Evolutionary conservation across 768 basidiomycete species (phyloP), one percentile per base, ranked within the genome.

Genomic region (Termitomyces sp.): DNA sequence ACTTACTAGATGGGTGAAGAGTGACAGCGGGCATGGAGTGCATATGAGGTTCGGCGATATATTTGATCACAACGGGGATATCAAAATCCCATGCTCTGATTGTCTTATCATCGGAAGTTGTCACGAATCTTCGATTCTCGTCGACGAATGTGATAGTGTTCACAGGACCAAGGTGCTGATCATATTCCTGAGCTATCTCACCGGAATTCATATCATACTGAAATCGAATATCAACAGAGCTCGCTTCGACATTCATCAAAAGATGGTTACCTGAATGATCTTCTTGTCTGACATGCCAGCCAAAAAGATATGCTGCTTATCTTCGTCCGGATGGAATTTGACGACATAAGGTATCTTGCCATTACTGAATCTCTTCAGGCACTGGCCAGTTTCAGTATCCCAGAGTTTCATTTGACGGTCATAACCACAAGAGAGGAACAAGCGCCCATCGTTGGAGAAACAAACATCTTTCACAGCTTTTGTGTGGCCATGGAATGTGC

Each of bases 271-370:
- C 82, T 98, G 96, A 41, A 98, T 92, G 64, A 99, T 97, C 75
- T 98, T 98, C 78, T 98, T 98, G 76, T 98, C 95, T 43, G 89
- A 91, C 97, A 98, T 99, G 61, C 97, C 97, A 51, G 96, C 96
- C 49, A 98, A 78, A 79, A 98, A 98, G 54, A 95, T 88, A 69
- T 97, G 78, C 70, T 98, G 95, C 72, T 98, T 98, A 67, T 98
- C 95, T 57, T 90, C 82, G 69, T 97, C 96, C 6, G 97, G 97
- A 71, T 98, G 91, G 79, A 98, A 99, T 56, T 87, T 85, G 56
- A 98, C 81, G 53, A 96, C 94, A 70, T 98, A 95, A 12, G 97
- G 95, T 20, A 95, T 95, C 79, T 98, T 98, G 63, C 96, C 97
- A 67, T 98, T 98, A 64, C 91, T 89, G 75, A 98, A 99, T 7